phyloP scores from a whole-genome alignment of 495 filamentous ascomycete genomes.

The Evansstolkia leycettana region DNA sequence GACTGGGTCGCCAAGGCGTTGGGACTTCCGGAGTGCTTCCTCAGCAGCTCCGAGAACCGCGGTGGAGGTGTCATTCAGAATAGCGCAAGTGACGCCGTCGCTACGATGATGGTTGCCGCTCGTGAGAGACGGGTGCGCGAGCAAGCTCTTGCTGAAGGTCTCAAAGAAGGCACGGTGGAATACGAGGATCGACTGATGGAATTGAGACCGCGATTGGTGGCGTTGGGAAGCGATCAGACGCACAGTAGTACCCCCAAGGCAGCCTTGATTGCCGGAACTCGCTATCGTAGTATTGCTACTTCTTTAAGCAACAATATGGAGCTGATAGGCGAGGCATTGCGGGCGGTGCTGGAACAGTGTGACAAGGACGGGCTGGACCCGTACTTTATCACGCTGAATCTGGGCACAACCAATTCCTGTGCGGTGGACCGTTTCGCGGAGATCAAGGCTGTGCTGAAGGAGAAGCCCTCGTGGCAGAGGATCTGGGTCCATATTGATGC shows the following conservation, averaged over 20 bases:
- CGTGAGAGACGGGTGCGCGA: slow-evolving; percentile 61
- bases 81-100: slow-evolving; percentile 79
- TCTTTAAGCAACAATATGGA: slow-evolving; percentile 49
- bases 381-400: slow-evolving; percentile 73
- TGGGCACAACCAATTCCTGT: slow-evolving; percentile 84
- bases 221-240: slow-evolving; percentile 64
- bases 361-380: slow-evolving; percentile 58
- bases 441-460: slow-evolving; percentile 50
- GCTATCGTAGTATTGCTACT: slow-evolving; percentile 57
- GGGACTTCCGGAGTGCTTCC: slow-evolving; percentile 59
- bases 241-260: slow-evolving; percentile 83
- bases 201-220: slow-evolving; percentile 60
- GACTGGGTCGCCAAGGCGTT: slow-evolving; percentile 81
- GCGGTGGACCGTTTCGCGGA: slow-evolving; percentile 70
- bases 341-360: slow-evolving; percentile 46
- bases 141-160: slow-evolving; percentile 33
- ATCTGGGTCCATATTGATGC: slow-evolving; percentile 97
- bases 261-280: slow-evolving; percentile 71
- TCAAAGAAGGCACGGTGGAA: slow-evolving; percentile 33
- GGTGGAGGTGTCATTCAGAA: slow-evolving; percentile 94
- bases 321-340: slow-evolving; percentile 54
- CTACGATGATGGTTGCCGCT: slow-evolving; percentile 80
- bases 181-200: slow-evolving; percentile 49
- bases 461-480: slow-evolving; percentile 42
- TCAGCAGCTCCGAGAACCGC: slow-evolving; percentile 57